These are phyloP conservation scores for Sclerotinia glacialis DNA, from an alignment of 2,329 filamentous ascomycete species.

Conservation along the genomic window DNA sequence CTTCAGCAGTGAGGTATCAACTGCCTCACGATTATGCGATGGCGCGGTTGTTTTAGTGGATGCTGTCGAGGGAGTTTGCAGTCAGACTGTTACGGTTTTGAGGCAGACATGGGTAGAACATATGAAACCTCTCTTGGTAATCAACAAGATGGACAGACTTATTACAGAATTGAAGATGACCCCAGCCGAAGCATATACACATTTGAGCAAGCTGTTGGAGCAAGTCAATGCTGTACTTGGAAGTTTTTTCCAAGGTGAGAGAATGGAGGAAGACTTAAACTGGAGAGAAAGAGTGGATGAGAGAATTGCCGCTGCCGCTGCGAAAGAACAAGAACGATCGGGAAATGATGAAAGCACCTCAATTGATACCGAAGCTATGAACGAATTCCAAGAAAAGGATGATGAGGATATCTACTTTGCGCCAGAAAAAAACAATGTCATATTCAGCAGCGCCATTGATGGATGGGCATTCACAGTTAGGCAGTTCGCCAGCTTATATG, in stretches of 20 bases:
- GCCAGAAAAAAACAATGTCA: constrained; percentile 97
- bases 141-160: constrained; percentile 97
- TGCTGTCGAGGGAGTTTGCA: constrained; percentile 96
- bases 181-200: constrained; percentile 81
- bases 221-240: constrained; percentile 97
- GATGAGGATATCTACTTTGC: constrained; percentile 98
- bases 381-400: constrained; percentile 82
- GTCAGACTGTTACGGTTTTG: constrained; percentile 94
- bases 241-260: constrained; percentile 95
- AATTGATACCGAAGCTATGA: constrained; percentile 53
- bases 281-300: constrained; percentile 95
- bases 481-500: constrained; percentile 90
- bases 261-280: constrained; percentile 96
- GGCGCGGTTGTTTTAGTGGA: constrained; percentile 93
- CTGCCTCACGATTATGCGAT: constrained; percentile 89
- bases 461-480: constrained; percentile 98
- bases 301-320: constrained; percentile 67
- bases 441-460: constrained; percentile 95
- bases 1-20: constrained; percentile 97
- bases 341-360: constrained; percentile 41
- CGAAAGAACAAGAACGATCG: constrained; percentile 53
- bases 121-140: constrained; percentile 87
- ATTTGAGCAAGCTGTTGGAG: constrained; percentile 84
- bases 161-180: constrained; percentile 94
- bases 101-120: constrained; percentile 95